Base-by-base conservation (phyloP, 495 filamentous ascomycete species). In the Penicillium turbatum region DNA sequence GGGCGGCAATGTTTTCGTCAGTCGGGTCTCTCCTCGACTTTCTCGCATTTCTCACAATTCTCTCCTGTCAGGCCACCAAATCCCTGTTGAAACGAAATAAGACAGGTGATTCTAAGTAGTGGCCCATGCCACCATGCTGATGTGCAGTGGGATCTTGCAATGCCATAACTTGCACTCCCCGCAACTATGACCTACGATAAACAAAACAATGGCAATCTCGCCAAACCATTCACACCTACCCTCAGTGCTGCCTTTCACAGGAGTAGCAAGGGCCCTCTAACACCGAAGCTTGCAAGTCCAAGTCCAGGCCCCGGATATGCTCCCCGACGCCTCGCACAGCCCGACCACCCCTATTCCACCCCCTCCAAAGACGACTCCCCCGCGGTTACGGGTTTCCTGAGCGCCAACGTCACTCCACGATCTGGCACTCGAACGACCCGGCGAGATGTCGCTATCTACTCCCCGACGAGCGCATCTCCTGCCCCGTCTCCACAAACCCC, bases 371-470 rank as follows among this genome's bases (percentile, higher is more conserved):
- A 78, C 71, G 59, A 70, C 9, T 39, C 63, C 53, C 60, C 75
- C 48, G 60, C 71, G 31, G 71, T 79, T n/a, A 74, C 80, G 11
- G 57, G 80, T 19, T 83, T 80, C 50, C 70, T 89, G 29, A 83
- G 66, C 68, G 76, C 72, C 61, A 89, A 89, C 55, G 74, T 88
- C 55, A 90, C 88, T 19, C 86, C 87, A 48, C 79, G 88, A 54
- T 89, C 88, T 21, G 83, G 81, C 9, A 73, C 84, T 2, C 78
- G 88, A 45, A 84, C 76, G 62, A 80, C 71, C 45, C 81, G 87
- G 55, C 85, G 84, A 35, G 85, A 89, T 65, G 86, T 78, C 44
- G 59, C 78, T 11, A 77, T 77, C 51, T 74, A 77, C 43, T 88
- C 86, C 1, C 84, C 86, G 4, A 81, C 70, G 35, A 77, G 73